phyloP scores from a whole-genome alignment of 768 basidiomycete genomes.

The Boletus barrowsii region DNA sequence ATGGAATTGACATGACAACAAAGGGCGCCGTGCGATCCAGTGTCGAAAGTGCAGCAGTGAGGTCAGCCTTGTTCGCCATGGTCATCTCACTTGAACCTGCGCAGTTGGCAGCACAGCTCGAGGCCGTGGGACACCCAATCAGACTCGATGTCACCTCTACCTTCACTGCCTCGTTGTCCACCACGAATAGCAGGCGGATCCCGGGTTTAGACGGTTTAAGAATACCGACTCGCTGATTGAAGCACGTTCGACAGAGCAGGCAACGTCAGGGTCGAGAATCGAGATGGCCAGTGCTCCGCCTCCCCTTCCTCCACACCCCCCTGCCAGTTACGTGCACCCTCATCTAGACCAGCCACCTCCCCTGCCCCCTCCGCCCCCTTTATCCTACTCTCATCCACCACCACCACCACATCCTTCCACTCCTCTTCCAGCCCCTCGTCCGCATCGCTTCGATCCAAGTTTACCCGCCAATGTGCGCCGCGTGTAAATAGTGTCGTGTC shows the following conservation, averaged over 20 bases:
- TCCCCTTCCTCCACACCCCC: conserved; percentile 29
- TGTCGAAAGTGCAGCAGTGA: no score
- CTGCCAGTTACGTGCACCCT: conserved; percentile 6
- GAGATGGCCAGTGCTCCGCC: conserved; percentile 17
- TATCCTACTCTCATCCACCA: conserved; percentile 26
- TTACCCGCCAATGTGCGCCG: conserved; percentile 61
- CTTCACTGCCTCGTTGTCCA: no score
- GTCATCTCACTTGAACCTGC: no score
- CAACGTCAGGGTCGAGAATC: not conserved
- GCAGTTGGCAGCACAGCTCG: no score
- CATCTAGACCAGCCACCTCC: conserved; percentile 39
- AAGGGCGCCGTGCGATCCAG: no score
- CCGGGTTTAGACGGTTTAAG: no score
- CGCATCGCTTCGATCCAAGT: conserved; percentile 58
- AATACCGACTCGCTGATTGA: no score
- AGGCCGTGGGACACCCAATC: no score
- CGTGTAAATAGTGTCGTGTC: conserved; percentile 12
- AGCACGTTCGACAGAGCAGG: not conserved
- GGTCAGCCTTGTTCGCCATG: no score
- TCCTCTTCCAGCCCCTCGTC: conserved; percentile 63
- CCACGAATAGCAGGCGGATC: no score
- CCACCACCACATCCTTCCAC: conserved; percentile 37
- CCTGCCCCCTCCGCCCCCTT: conserved; percentile 47
- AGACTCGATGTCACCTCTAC: no score
- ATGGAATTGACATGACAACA: no score